Evolutionary conservation across 2,329 filamentous ascomycete genomes (phyloP).

Genomic region (Colletotrichum coccodes): DNA sequence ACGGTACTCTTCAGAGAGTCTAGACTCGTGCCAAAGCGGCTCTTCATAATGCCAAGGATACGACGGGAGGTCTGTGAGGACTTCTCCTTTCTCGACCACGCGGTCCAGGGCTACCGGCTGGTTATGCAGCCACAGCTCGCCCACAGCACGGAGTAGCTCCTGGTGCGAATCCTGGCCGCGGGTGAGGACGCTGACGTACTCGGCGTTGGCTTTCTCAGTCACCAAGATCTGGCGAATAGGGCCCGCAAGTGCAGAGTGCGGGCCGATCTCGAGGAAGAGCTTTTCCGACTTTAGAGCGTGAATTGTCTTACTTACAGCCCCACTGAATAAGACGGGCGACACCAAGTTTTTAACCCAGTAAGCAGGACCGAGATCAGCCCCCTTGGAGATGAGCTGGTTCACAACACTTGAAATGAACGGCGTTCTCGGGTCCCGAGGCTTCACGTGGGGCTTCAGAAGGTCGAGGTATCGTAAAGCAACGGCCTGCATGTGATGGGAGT

Average conservation of each 20-base stretch:
- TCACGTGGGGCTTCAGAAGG: slow-evolving; percentile 47
- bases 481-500: slow-evolving; percentile 42
- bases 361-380: not conserved
- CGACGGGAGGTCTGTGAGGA: slow-evolving; percentile 3
- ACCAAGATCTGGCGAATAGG: slow-evolving; percentile 40
- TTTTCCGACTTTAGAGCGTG: not conserved
- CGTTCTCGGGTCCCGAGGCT: slow-evolving; percentile 9
- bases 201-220: slow-evolving; percentile 17
- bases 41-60: slow-evolving; percentile 21
- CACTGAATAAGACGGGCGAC: slow-evolving; percentile 5
- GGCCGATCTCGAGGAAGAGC: slow-evolving; percentile 9
- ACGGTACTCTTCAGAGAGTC: slow-evolving; percentile 7
- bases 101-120: slow-evolving; percentile 17
- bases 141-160: slow-evolving; percentile 20
- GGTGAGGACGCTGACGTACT: slow-evolving; percentile 24
- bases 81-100: not conserved
- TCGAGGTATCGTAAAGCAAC: slow-evolving; percentile 36
- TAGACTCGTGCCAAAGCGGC: slow-evolving; percentile 5
- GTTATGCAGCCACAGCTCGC: slow-evolving; percentile 24
- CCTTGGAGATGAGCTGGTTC: slow-evolving; percentile 35
- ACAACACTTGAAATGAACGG: slow-evolving; percentile 39
- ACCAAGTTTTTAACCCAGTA: slow-evolving; percentile 22
- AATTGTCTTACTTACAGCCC: not conserved
- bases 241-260: slow-evolving; percentile 16
- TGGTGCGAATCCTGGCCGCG: slow-evolving; percentile 17